A percentile compares a stretch with the other conserved stretches of the same genome.
phyloP scores from a whole-genome alignment of 768 basidiomycete species.

The Cyathus striatus region DNA sequence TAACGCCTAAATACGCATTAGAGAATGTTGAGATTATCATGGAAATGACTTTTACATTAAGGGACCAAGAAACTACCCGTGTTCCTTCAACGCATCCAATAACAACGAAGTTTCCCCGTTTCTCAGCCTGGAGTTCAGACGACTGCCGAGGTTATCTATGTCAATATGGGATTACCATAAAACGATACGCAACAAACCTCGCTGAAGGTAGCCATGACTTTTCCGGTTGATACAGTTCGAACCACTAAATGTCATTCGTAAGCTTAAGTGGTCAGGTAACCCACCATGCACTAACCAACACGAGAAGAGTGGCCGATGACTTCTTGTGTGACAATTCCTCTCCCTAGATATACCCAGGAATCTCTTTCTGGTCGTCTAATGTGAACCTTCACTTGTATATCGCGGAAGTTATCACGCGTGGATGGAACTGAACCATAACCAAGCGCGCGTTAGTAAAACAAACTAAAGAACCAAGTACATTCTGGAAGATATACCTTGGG shows the following conservation, averaged over 20 bases:
- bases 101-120: conserved; percentile 84
- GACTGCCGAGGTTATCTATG: conserved; percentile 26
- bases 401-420: conserved; percentile 58
- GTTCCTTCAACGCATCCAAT: conserved; percentile 72
- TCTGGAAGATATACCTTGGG: conserved; percentile 4
- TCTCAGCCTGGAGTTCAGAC: conserved; percentile 78
- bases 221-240: conserved; percentile 58
- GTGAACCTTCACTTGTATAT: conserved; percentile 82
- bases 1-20: conserved; percentile 47
- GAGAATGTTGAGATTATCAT: not conserved
- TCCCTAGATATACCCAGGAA: conserved; percentile 77
- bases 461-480: too few species aligned
- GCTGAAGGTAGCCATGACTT: conserved; percentile 63
- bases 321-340: conserved; percentile 74
- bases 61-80: conserved; percentile 79
- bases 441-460: not conserved
- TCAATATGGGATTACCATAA: not conserved
- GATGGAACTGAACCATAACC: conserved; percentile 7
- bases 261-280: too few species aligned
- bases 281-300: conserved; percentile 60
- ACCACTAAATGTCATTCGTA: too few species aligned
- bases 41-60: conserved; percentile 53
- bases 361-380: conserved; percentile 76
- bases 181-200: conserved; percentile 42
- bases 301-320: conserved; percentile 70